phyloP scores from a whole-genome alignment of 1,284 basidiomycete species.

The Ustilago xerochloae region DNA sequence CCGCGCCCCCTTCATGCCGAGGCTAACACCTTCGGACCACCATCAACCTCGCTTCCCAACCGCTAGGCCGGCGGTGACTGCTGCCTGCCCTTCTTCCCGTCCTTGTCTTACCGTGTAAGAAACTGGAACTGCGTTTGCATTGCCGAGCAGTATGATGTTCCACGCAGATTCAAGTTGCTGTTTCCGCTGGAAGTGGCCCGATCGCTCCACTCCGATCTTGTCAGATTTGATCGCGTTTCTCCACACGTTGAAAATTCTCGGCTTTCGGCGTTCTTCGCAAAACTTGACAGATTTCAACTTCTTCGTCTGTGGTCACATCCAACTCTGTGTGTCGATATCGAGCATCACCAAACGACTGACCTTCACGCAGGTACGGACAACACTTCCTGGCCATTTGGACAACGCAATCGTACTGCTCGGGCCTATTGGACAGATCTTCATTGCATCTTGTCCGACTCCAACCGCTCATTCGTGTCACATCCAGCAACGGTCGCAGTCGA shows the following conservation, averaged over 20 bases:
- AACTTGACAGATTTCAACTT: slow-evolving; percentile 24
- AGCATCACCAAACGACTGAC: neutral
- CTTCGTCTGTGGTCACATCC: slow-evolving; percentile 8
- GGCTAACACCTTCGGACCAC: neutral
- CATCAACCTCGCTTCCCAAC: neutral
- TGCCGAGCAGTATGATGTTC: too few species aligned
- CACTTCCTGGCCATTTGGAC: neutral
- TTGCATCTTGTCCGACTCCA: neutral
- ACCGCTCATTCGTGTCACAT: neutral
- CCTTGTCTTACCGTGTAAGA: too few species aligned
- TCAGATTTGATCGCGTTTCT: slow-evolving; percentile 10
- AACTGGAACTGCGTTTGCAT: too few species aligned
- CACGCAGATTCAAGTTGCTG: neutral
- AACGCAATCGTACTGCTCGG: too few species aligned
- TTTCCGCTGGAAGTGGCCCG: neutral
- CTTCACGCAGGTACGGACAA: neutral
- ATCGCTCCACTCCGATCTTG: neutral
- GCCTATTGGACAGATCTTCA: neutral
- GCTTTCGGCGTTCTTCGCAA: slow-evolving; percentile 27
- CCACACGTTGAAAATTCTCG: slow-evolving; percentile 38
- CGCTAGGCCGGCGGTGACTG: too few species aligned
- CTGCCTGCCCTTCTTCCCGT: too few species aligned
- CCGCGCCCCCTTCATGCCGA: slow-evolving; percentile 1
- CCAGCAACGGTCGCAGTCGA: neutral
- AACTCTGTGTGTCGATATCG: neutral